A percentile compares a stretch with the other conserved stretches of the same genome.
Evolutionary conservation across 2,329 filamentous ascomycete species (phyloP).

Genomic region (Trichoderma arundinaceum): DNA sequence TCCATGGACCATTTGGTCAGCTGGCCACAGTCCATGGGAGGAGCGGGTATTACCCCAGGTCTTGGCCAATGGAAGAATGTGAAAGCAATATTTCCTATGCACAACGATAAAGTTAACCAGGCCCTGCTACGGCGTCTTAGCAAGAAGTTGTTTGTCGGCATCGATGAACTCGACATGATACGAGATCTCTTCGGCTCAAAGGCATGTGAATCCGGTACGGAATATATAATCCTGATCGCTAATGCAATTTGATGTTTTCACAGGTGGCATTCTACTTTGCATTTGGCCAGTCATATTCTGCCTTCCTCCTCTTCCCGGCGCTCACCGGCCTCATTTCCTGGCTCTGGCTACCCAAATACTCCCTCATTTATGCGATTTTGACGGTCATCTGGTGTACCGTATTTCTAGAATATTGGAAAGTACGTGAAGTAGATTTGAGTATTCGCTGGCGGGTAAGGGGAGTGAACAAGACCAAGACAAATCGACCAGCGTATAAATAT

Average conservation of each 20-base stretch:
- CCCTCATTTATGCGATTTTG: constrained; percentile 68
- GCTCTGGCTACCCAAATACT: constrained; percentile 72
- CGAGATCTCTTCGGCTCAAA: constrained; percentile 68
- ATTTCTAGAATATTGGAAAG: constrained; percentile 82
- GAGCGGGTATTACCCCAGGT: constrained; percentile 65
- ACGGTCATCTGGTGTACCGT: constrained; percentile 73
- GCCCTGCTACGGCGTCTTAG: constrained; percentile 63
- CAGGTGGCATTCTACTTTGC: constrained; percentile 80
- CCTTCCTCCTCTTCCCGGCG: constrained; percentile 73
- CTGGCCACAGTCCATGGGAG: constrained; percentile 62
- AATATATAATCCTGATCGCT: background rate
- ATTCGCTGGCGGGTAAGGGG: constrained; percentile 75
- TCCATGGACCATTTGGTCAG: constrained; percentile 72
- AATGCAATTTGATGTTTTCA: background rate
- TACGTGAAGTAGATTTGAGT: constrained; percentile 72
- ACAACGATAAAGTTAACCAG: constrained; percentile 63
- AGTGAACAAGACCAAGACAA: constrained; percentile 69
- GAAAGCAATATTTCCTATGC: constrained; percentile 65
- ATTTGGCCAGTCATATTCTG: constrained; percentile 78
- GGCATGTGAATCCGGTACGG: constrained; percentile 34
- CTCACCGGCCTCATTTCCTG: constrained; percentile 71
- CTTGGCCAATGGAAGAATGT: constrained; percentile 65
- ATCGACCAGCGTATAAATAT: constrained; percentile 67
- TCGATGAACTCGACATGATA: constrained; percentile 62
- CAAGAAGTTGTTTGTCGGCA: constrained; percentile 55